Percentiles rank a stretch among this genome's conserved stretches.
Conservation (phyloP, 2,329 filamentous ascomycete species). For the Aspergillus spinulosporus region DNA sequence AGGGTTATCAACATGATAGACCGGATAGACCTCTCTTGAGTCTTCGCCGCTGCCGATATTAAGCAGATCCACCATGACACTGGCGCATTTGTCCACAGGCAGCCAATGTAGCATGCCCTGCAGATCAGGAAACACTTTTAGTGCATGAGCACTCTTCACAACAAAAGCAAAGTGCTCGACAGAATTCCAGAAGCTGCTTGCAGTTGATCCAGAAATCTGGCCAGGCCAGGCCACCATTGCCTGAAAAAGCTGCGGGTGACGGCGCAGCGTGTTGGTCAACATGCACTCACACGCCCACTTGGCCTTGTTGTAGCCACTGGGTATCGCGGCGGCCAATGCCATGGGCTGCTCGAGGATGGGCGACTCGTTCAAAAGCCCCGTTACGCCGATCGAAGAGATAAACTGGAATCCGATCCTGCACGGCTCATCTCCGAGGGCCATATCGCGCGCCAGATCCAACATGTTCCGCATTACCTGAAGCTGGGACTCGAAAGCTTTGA, state of each 20-base stretch:
- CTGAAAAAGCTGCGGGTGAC: slow-evolving; percentile 45
- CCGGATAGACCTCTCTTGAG: slow-evolving; percentile 23
- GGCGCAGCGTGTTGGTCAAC: slow-evolving; percentile 50
- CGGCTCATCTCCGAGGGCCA: slow-evolving; percentile 28
- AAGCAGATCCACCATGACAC: slow-evolving; percentile 36
- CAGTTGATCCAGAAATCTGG: slow-evolving; percentile 54
- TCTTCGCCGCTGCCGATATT: not conserved
- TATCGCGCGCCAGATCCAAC: slow-evolving; percentile 25
- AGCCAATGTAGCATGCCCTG: slow-evolving; percentile 47
- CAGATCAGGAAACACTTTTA: slow-evolving; percentile 46
- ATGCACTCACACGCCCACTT: slow-evolving; percentile 55
- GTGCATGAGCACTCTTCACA: slow-evolving; percentile 52
- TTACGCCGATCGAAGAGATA: slow-evolving; percentile 45
- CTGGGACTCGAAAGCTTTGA: slow-evolving; percentile 24
- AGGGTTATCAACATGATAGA: slow-evolving; percentile 52
- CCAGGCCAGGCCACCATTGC: slow-evolving; percentile 49
- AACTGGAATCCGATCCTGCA: slow-evolving; percentile 39
- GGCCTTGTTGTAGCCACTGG: slow-evolving; percentile 53
- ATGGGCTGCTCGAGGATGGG: slow-evolving; percentile 50
- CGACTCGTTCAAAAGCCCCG: slow-evolving; percentile 34
- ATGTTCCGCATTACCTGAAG: slow-evolving; percentile 53
- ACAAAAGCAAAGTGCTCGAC: slow-evolving; percentile 54
- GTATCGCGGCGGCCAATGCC: slow-evolving; percentile 41
- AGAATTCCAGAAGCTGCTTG: slow-evolving; percentile 57
- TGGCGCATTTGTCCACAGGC: slow-evolving; percentile 48